Evolutionary conservation across 2,329 filamentous ascomycete genomes (phyloP).

Genomic region (Fusarium nisikadoi): DNA sequence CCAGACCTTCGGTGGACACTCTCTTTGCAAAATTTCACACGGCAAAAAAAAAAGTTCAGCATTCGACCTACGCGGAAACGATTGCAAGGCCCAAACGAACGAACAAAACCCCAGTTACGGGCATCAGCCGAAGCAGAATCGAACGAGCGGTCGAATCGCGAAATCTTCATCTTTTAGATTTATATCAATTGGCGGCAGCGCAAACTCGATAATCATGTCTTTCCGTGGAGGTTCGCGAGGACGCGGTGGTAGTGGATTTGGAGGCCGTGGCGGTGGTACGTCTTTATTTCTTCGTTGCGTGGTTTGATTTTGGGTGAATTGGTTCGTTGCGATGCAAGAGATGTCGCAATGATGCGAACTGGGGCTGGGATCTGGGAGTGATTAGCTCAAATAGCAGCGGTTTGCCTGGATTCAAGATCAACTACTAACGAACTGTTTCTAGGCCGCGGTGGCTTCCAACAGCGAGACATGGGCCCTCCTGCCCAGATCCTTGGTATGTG

Average conservation of each 20-base stretch:
- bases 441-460: conserved; percentile 54
- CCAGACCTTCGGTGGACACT: conserved; percentile 31
- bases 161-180: background rate
- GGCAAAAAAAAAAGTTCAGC: conserved; percentile 40
- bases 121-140: conserved; percentile 1
- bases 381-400: background rate
- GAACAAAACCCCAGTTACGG: conserved; percentile 12
- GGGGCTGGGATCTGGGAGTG: background rate
- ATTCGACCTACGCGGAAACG: conserved; percentile 31
- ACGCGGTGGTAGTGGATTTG: conserved; percentile 50
- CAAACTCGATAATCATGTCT: conserved; percentile 48
- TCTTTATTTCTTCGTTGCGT: background rate
- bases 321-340: background rate
- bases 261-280: conserved; percentile 52
- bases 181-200: conserved; percentile 20
- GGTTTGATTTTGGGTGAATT: background rate
- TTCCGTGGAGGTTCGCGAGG: conserved; percentile 53
- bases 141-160: conserved; percentile 21
- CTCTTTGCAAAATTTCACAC: conserved; percentile 47
- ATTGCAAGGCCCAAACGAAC: conserved; percentile 18
- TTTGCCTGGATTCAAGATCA: background rate
- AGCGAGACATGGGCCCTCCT: conserved; percentile 54
- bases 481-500: conserved; percentile 51
- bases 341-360: background rate
- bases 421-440: conserved; percentile 28